Evolutionary conservation across 2,329 filamentous ascomycete species (phyloP), one percentile per base, ranked within the genome.

Genomic region (Cladosporium sphaerospermum): DNA sequence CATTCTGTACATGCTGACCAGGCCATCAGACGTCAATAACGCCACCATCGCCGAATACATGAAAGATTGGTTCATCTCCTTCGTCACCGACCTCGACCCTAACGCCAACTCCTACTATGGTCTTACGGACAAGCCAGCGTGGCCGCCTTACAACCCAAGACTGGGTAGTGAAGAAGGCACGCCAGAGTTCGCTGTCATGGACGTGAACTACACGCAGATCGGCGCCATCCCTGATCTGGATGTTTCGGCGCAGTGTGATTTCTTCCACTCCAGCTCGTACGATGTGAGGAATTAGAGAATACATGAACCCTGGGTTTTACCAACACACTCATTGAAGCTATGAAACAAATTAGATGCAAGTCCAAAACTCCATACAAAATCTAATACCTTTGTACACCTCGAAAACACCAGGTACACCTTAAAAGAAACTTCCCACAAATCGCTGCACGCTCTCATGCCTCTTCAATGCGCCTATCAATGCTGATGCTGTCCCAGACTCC

Each of bases 1-100:
- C 23, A 28, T 28, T 28, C 23, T 28, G 4, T 28, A 28, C 23
- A 28, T 28, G 7, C 23, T 28, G 23, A 28, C 23, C 23, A 28
- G 23, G 7, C 7, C 23, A 4, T 14, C 18, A 51, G 45, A 19
- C 13, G 59, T 54, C 19, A 61, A 62, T 42, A 71, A 71, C 52
- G 46, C 52, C 2, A 69, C 67, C 3, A 49, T 71, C n/a, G 64
- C 63, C 1, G 49, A 62, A 14, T 64, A 67, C 43, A 63, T 70
- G 61, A 65, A 64, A 44, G 62, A 67, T 39, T 71, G 63, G 56
- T 68, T 61, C 55, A 55, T 66, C 7, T 64, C 60, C 16, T 71
- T 71, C 56, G 60, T 64, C n/a, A 57, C 64, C 10, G 61, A 63
- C 39, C 56, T 60, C 10, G 64, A 71, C 53, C 69, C 69, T 8